phyloP scores from a whole-genome alignment of 2,329 filamentous ascomycete genomes.

The Parasarocladium wereldwijsianum region DNA sequence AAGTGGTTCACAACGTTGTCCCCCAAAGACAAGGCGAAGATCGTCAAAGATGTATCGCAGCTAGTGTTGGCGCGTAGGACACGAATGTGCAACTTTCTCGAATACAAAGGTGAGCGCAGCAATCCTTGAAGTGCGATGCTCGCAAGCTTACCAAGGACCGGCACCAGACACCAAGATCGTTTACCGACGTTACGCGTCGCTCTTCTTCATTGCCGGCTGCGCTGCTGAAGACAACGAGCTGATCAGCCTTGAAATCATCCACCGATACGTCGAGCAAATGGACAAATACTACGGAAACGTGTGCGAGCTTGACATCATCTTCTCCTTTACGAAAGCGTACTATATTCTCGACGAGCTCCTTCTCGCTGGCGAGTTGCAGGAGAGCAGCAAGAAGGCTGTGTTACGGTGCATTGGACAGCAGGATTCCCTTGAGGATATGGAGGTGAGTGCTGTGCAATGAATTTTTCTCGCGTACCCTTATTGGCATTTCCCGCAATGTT shows the following conservation, averaged over 20 bases:
- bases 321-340: slow-evolving; percentile 99
- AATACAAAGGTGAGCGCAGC: slow-evolving; percentile 81
- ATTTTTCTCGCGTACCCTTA: too few relatives aligned
- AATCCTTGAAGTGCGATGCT: too few relatives aligned
- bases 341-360: slow-evolving; percentile 97
- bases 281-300: slow-evolving; percentile 99
- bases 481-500: too few relatives aligned
- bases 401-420: slow-evolving; percentile 91
- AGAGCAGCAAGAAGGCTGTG: slow-evolving; percentile 99
- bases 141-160: not conserved
- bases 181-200: slow-evolving; percentile 93
- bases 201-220: slow-evolving; percentile 98
- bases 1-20: slow-evolving; percentile 99
- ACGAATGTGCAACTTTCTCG: slow-evolving; percentile 99
- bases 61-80: slow-evolving; percentile 90
- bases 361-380: slow-evolving; percentile 90
- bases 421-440: slow-evolving; percentile 96
- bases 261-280: slow-evolving; percentile 99
- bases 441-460: slow-evolving; percentile 86
- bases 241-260: slow-evolving; percentile 95
- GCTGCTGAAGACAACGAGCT: slow-evolving; percentile 96
- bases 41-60: slow-evolving; percentile 98
- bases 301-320: slow-evolving; percentile 98
- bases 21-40: slow-evolving; percentile 97
- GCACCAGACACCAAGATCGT: slow-evolving; percentile 86